Base-by-base conservation (phyloP, 768 basidiomycete species). In the Lentinula aciculospora region DNA sequence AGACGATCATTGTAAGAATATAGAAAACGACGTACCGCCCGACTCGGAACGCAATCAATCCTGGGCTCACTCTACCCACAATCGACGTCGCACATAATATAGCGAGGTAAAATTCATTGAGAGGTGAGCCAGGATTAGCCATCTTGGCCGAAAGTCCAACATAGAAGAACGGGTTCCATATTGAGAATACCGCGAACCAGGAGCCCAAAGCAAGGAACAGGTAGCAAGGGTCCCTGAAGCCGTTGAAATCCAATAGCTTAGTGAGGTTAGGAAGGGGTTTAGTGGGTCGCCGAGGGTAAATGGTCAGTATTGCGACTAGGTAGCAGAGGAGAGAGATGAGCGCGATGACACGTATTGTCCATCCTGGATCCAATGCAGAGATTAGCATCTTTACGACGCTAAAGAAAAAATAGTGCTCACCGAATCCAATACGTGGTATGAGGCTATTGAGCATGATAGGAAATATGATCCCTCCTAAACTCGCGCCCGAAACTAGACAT, bases 401-500 rank as follows among this genome's bases (percentile, higher is more conserved):
- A 36, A 37, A 29, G 17, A 51, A 9, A 12, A 23, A 28, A 23
- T 5, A 47, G 15, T 2, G 36, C 58, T 40, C 47, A 62, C 65
- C 66, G 39, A 67, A 68, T 5, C 66, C 66, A 27, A 66, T 61
- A 3, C 47, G 59, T 1, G 61, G 61, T 10, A 67, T 58, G 10
- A 66, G 58, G 7, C 46, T 60, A 44, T 60, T 44, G 39, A 65
- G 44, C 64, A 67, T 65, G 42, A 69, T 61, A 3, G 70, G 69
- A 36, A 68, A 71, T n/a, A 72, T 55, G 31, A 72, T 67, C n/a
- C 72, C 70, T 0, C 75, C 74, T 8, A 70, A 28, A 4, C 67
- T 66, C 3, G 65, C 62, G 4, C 73, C 71, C 10, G 67, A 68
- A 2, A 69, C 65, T 12, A 72, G 66, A 56, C 73, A 62, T 5